phyloP scores from a whole-genome alignment of 148 eudicot genomes.

The Silene latifolia region DNA sequence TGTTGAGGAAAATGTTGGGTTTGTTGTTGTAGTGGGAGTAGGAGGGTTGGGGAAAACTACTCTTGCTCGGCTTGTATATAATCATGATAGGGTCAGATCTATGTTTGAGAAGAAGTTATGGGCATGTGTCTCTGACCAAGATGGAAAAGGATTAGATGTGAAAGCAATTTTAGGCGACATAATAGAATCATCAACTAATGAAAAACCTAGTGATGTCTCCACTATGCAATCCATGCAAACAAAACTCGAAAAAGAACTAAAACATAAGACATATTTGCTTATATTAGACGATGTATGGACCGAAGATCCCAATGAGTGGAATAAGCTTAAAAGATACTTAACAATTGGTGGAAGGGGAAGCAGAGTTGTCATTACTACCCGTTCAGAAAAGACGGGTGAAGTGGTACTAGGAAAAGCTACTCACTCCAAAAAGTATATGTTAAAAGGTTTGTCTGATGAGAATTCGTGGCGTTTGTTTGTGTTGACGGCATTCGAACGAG shows the following conservation, averaged over 20 bases:
- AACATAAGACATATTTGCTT: background rate
- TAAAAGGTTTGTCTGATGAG: background rate
- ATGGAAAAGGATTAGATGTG: background rate
- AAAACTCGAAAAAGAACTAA: too few relatives aligned
- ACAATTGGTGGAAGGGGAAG: background rate
- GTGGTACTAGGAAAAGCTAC: background rate
- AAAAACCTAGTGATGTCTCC: background rate
- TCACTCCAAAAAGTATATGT: background rate
- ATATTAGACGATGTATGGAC: background rate
- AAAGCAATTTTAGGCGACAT: background rate
- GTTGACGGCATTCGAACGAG: background rate
- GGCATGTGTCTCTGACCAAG: background rate
- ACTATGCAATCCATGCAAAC: background rate
- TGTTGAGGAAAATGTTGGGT: conserved; percentile 1
- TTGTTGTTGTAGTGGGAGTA: background rate
- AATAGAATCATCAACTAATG: background rate
- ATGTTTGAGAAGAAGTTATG: background rate
- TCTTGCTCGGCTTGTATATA: background rate
- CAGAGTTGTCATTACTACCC: background rate
- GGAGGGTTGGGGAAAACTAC: conserved; percentile 10
- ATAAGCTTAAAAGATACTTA: background rate
- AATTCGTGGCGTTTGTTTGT: background rate
- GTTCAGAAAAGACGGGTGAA: background rate
- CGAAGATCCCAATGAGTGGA: background rate
- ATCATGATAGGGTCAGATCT: background rate